phyloP scores from a whole-genome alignment of 768 basidiomycete genomes.

The Hydnomerulius pinastri region DNA sequence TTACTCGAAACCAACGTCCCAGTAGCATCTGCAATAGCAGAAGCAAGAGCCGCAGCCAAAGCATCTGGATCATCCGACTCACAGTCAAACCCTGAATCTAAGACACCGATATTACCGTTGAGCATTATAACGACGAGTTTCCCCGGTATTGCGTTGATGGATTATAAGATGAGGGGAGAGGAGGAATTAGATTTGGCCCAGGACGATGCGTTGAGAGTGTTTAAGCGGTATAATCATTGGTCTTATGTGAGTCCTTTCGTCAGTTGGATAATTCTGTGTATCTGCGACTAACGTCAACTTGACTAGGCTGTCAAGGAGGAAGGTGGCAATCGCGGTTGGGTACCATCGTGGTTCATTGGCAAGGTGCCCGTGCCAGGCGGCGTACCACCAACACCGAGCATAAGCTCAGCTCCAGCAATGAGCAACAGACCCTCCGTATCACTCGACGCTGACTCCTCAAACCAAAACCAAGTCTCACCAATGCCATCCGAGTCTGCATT shows the following conservation, averaged over 20 bases:
- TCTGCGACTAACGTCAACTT: slow-evolving; percentile 6
- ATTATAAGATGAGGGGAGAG: slow-evolving; percentile 90
- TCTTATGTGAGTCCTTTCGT: slow-evolving; percentile 68
- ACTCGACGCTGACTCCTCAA: slow-evolving; percentile 40
- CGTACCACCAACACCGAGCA: slow-evolving; percentile 49
- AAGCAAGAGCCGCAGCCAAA: slow-evolving; percentile 69
- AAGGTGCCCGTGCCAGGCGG: slow-evolving; percentile 59
- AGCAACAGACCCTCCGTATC: slow-evolving; percentile 27
- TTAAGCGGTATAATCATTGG: slow-evolving; percentile 99
- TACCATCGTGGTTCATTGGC: slow-evolving; percentile 97
- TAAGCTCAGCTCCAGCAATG: slow-evolving; percentile 42
- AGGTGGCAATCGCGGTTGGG: slow-evolving; percentile 94
- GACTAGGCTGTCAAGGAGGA: slow-evolving; percentile 88
- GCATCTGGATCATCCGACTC: slow-evolving; percentile 42
- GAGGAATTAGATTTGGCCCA: slow-evolving; percentile 90
- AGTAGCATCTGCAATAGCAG: slow-evolving; percentile 83
- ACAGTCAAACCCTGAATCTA: slow-evolving; percentile 42
- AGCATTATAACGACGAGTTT: slow-evolving; percentile 98
- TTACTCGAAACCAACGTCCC: slow-evolving; percentile 91
- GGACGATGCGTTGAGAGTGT: slow-evolving; percentile 87
- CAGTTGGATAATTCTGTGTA: background rate
- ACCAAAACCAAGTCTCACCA: slow-evolving; percentile 61
- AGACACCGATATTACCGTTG: slow-evolving; percentile 83
- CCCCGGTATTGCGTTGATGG: slow-evolving; percentile 95
- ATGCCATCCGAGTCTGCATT: slow-evolving; percentile 89